These are phyloP conservation scores for Cokeromyces recurvatus DNA, from an alignment of 371 early-diverging fungal species.

Conservation along the genomic window DNA sequence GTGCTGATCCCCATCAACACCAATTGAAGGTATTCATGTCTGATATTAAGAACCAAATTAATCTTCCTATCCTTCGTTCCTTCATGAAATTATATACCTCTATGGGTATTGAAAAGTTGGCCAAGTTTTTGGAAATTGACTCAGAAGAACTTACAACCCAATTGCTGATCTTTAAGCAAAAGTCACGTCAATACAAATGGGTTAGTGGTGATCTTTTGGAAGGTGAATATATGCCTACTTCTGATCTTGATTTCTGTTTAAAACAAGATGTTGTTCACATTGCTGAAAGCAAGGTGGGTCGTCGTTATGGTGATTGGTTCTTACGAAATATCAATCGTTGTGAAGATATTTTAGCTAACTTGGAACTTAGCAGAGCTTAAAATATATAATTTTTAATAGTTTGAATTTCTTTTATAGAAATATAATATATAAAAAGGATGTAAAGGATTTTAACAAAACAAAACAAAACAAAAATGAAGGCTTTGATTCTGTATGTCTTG, in stretches of 20 bases:
- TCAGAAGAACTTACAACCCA: constrained; percentile 78
- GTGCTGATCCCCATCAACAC: constrained; percentile 62
- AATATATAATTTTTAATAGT: too few species aligned
- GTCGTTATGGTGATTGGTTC: constrained; percentile 94
- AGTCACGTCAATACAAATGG: constrained; percentile 87
- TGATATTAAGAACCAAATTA: constrained; percentile 82
- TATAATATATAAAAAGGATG: too few species aligned
- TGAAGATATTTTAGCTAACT: constrained; percentile 57
- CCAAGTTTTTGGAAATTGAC: constrained; percentile 81
- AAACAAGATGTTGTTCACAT: constrained; percentile 92
- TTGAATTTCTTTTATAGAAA: too few species aligned
- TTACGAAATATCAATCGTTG: constrained; percentile 88
- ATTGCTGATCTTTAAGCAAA: constrained; percentile 89
- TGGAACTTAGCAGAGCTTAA: constrained; percentile 38
- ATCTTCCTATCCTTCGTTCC: constrained; percentile 84
- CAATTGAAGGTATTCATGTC: constrained; percentile 82
- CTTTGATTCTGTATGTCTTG: too few species aligned
- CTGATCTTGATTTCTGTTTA: constrained; percentile 90
- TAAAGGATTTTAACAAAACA: too few species aligned
- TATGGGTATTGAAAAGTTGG: constrained; percentile 84
- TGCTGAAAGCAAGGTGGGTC: constrained; percentile 89
- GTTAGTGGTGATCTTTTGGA: constrained; percentile 65
- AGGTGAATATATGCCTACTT: constrained; percentile 75
- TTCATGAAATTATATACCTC: constrained; percentile 94
- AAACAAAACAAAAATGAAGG: too few species aligned